Percentiles rank a stretch among this genome's conserved stretches.
phyloP scores from a whole-genome alignment of 345 rosid species.

The Cochlearia excelsa region DNA sequence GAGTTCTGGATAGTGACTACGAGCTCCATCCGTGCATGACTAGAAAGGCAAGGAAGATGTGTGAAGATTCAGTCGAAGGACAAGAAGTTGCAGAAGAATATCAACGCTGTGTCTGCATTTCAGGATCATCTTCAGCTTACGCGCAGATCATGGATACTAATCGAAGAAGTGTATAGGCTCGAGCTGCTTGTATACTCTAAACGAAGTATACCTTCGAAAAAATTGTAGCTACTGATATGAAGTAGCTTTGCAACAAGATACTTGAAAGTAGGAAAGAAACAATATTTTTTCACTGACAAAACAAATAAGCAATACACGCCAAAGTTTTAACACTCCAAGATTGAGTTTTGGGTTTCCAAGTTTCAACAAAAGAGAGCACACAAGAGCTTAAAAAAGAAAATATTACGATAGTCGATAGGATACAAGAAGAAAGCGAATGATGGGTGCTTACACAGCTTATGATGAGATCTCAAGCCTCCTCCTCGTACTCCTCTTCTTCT shows the following conservation, averaged over 20 bases:
- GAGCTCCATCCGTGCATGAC: conserved; percentile 1
- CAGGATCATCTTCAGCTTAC: conserved; percentile 23
- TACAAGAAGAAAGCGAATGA: conserved; percentile 17
- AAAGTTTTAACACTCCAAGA: conserved; percentile 26
- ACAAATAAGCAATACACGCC: conserved; percentile 34
- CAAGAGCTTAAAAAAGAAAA: conserved; percentile 7
- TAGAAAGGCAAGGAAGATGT: conserved; percentile 40
- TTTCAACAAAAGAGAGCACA: conserved; percentile 21
- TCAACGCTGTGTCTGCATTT: conserved; percentile 2
- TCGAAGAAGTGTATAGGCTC: conserved; percentile 6
- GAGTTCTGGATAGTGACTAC: neutral
- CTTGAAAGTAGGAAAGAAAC: conserved; percentile 16
- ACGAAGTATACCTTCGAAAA: no score
- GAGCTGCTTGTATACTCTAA: neutral
- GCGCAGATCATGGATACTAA: conserved; percentile 1
- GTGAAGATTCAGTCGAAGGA: conserved; percentile 61
- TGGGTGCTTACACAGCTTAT: conserved; percentile 32
- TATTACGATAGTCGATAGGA: neutral
- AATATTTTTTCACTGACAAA: conserved; percentile 32
- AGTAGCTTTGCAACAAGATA: neutral
- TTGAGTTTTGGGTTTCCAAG: conserved; percentile 23
- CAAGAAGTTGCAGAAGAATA: conserved; percentile 35
- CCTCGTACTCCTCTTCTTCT: conserved; percentile 34
- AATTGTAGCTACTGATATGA: no score
- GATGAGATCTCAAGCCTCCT: conserved; percentile 21